Conservation (phyloP, 2,329 filamentous ascomycete genomes). For the Penicillium crustosum region DNA sequence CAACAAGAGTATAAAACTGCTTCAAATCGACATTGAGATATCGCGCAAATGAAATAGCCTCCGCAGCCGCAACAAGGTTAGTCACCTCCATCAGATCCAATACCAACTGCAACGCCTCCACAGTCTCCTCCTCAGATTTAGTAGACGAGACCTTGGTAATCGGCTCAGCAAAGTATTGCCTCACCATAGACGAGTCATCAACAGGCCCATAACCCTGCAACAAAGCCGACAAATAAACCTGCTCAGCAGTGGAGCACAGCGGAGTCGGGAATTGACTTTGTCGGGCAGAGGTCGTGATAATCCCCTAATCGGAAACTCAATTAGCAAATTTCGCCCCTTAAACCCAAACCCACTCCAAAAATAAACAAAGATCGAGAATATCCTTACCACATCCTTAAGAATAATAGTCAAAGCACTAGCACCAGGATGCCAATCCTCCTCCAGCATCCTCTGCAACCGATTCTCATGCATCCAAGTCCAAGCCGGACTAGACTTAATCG, state of each 20-base stretch:
- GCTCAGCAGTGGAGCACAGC: slow-evolving; percentile 63
- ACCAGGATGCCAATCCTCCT: slow-evolving; percentile 54
- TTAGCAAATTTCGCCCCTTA: background rate
- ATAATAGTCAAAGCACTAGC: slow-evolving; percentile 62
- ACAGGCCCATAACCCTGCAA: slow-evolving; percentile 56
- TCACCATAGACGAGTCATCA: slow-evolving; percentile 58
- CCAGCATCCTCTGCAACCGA: slow-evolving; percentile 56
- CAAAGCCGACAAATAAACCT: slow-evolving; percentile 62
- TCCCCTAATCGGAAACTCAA: slow-evolving; percentile 43
- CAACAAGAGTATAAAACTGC: slow-evolving; percentile 49
- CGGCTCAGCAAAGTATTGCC: slow-evolving; percentile 50
- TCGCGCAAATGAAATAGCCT: slow-evolving; percentile 50
- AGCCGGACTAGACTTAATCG: slow-evolving; percentile 50
- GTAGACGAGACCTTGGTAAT: slow-evolving; percentile 41
- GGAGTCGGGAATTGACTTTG: slow-evolving; percentile 59
- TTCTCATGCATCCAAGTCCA: slow-evolving; percentile 66
- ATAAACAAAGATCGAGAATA: background rate
- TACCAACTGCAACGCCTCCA: slow-evolving; percentile 42
- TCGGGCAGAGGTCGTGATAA: slow-evolving; percentile 66
- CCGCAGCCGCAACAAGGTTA: slow-evolving; percentile 51
- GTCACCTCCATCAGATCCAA: slow-evolving; percentile 48
- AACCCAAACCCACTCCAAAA: background rate
- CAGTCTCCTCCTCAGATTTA: slow-evolving; percentile 33
- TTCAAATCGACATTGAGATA: slow-evolving; percentile 47
- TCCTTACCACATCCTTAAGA: slow-evolving; percentile 54